phyloP scores from a whole-genome alignment of 306 rosid genomes.

The Rosa multiflora region DNA sequence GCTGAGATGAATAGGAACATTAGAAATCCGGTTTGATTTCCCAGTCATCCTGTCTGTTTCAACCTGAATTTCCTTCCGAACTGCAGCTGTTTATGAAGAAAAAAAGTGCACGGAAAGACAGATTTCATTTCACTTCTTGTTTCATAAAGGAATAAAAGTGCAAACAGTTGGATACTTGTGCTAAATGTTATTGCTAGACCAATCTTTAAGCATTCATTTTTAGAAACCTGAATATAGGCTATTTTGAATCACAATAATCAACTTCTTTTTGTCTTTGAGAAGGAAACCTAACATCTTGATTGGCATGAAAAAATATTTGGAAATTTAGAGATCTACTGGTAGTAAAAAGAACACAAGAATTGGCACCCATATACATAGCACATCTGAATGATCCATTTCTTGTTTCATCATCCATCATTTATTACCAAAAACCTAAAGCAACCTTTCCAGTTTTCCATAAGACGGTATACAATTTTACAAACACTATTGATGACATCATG shows the following conservation, averaged over 20 bases:
- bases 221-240: background rate
- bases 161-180: background rate
- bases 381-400: background rate
- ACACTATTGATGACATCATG: background rate
- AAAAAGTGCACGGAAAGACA: conserved; percentile 3
- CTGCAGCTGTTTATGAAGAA: conserved; percentile 51
- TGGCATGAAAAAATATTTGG: background rate
- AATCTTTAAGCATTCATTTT: conserved; percentile 1
- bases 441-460: background rate
- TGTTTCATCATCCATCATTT: background rate
- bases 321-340: background rate
- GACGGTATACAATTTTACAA: background rate
- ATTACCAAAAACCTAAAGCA: background rate
- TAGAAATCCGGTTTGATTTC: conserved; percentile 73
- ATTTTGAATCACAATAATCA: background rate
- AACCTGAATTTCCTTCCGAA: conserved; percentile 83
- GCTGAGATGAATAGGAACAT: conserved; percentile 84
- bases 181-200: conserved; percentile 5
- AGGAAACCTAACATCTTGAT: background rate
- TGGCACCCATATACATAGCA: background rate
- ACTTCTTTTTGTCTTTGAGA: background rate
- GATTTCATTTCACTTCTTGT: background rate
- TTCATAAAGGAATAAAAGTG: conserved; percentile 1
- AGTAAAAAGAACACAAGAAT: background rate
- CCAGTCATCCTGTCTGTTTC: conserved; percentile 80